These are phyloP conservation scores for Marchantia paleacea DNA, from an alignment of 225 moss, liverwort and hornwort species.

Conservation along the genomic window DNA sequence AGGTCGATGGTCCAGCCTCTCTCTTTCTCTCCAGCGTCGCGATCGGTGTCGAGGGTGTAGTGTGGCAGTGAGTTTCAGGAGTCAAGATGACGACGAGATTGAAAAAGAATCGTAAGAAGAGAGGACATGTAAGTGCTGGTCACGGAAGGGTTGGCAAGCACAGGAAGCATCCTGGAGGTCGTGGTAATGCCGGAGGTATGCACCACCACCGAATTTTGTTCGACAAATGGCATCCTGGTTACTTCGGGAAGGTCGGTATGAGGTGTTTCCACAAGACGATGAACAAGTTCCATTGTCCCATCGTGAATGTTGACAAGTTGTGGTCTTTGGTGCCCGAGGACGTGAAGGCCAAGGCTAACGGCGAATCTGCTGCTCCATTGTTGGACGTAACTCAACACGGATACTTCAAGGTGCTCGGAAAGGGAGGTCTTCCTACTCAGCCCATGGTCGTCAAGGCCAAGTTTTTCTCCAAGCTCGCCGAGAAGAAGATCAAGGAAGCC, in stretches of 20 bases:
- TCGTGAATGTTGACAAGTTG: conserved; percentile 41
- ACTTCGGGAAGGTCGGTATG: conserved; percentile 46
- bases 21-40: too few relatives aligned
- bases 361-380: conserved; percentile 22
- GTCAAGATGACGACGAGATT: conserved; percentile 42
- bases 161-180: conserved; percentile 46
- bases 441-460: conserved; percentile 28
- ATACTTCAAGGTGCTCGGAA: conserved; percentile 38
- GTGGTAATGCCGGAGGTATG: conserved; percentile 43
- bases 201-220: conserved; percentile 43
- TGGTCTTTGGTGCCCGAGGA: conserved; percentile 37
- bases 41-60: too few relatives aligned
- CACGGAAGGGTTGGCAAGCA: conserved; percentile 45
- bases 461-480: conserved; percentile 30
- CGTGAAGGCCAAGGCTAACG: conserved; percentile 28
- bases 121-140: conserved; percentile 46
- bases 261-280: conserved; percentile 39
- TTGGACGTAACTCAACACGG: conserved; percentile 35
- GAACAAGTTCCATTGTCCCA: conserved; percentile 39
- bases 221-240: conserved; percentile 44
- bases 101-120: conserved; percentile 49
- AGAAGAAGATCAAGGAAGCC: conserved; percentile 41
- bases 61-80: conserved; percentile 1
- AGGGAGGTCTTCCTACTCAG: conserved; percentile 26
- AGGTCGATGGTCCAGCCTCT: too few relatives aligned